Evolutionary conservation across 345 rosid species (phyloP).

Genomic region (Dimocarpus longan): DNA sequence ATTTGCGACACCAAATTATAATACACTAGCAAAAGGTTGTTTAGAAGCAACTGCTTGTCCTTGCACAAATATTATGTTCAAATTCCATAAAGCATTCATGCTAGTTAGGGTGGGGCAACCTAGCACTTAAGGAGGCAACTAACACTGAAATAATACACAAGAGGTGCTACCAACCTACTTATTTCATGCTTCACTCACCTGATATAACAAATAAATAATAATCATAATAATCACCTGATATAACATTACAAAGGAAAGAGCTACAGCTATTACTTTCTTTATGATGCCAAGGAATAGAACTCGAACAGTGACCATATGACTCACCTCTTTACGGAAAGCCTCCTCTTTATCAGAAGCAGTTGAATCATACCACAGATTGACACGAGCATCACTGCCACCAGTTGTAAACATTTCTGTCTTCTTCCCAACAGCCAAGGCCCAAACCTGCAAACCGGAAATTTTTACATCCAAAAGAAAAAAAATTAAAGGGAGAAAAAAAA

Average conservation of each 20-base stretch:
- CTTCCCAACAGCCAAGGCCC: slow-evolving; percentile 96
- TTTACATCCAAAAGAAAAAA: slow-evolving; percentile 21
- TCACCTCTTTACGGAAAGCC: slow-evolving; percentile 89
- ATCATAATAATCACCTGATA: neutral
- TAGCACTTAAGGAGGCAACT: neutral
- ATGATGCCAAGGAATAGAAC: slow-evolving; percentile 1
- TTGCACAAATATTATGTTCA: neutral
- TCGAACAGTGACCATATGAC: slow-evolving; percentile 18
- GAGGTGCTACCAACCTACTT: neutral
- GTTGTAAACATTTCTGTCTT: slow-evolving; percentile 90
- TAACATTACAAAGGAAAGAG: neutral
- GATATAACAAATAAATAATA: neutral
- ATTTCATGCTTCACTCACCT: neutral
- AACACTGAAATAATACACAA: neutral
- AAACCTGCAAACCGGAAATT: slow-evolving; percentile 52
- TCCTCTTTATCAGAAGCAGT: slow-evolving; percentile 85
- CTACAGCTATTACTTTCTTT: neutral
- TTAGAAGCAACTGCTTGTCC: neutral
- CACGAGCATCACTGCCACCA: slow-evolving; percentile 85
- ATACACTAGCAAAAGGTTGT: no score
- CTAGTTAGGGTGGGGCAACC: neutral
- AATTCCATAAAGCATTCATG: neutral
- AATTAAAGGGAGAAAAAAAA: neutral
- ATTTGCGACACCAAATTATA: neutral
- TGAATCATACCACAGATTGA: slow-evolving; percentile 92